phyloP scores from a whole-genome alignment of 129 eudicot species.

The Oenanthe sinensis region DNA sequence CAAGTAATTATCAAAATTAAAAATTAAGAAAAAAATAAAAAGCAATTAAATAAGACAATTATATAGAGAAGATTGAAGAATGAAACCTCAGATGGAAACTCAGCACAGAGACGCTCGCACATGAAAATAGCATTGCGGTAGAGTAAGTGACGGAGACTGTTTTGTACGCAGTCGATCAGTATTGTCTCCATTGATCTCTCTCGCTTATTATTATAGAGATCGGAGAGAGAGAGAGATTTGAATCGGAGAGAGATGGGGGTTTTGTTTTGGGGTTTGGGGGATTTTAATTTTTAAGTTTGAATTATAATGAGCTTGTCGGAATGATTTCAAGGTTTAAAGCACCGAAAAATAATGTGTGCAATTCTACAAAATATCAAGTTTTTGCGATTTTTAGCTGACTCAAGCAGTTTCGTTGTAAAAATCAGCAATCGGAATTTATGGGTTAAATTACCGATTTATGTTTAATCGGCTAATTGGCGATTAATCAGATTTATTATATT shows the following conservation, averaged over 20 bases:
- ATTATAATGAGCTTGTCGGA: background rate
- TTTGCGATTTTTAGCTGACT: no score
- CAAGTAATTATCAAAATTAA: background rate
- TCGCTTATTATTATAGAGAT: background rate
- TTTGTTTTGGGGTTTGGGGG: background rate
- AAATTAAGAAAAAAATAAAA: background rate
- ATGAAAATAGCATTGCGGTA: conserved; percentile 77
- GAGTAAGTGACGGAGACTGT: conserved; percentile 55
- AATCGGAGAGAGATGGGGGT: background rate
- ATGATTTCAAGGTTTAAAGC: background rate
- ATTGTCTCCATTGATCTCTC: conserved; percentile 56
- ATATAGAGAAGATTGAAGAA: background rate
- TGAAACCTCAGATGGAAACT: conserved; percentile 87
- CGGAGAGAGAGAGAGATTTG: background rate
- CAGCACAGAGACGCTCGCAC: conserved; percentile 90
- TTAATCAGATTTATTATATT: no score
- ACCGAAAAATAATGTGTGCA: no score
- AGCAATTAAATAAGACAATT: background rate
- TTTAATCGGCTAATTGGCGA: no score
- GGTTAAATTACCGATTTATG: no score
- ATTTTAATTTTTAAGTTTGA: background rate
- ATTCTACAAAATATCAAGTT: no score
- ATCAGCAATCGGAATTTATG: no score
- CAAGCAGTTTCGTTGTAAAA: no score
- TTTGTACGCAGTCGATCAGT: conserved; percentile 61